Evolutionary conservation across 2,329 filamentous ascomycete genomes (phyloP), one percentile per base, ranked within the genome.

Genomic region (Laburnicola sp.): DNA sequence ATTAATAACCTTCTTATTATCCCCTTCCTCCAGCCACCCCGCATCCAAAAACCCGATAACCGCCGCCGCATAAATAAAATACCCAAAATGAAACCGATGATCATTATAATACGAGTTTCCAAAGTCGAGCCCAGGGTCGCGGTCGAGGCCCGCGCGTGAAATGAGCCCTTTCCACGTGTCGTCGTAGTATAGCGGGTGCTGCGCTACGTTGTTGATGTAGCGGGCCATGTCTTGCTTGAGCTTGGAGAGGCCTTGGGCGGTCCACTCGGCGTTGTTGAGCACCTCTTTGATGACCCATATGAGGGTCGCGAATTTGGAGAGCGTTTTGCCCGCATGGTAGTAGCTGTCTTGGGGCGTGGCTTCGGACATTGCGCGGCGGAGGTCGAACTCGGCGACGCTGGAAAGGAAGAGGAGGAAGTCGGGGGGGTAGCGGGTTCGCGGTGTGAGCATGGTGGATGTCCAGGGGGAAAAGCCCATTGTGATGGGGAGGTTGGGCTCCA

Each of bases 21-120:
- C 76, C 11, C 76, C 72, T 25, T 72, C 53, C 2, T 41, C 43
- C 39, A 93, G 73, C 92, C 92, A 97, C 2, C 69, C 74, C 0
- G 86, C 83, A 59, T 96, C 90, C 4, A 97, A 77, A 45, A 88
- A 82, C 0, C 83, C 92, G 50, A 97, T 91, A 5, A 94, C 82
- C 1, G 93, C 89, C 0, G 90, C 91, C 0, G 91, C 80, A 50
- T 95, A 88, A 56, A 97, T 87, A 72, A 95, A 94, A 68, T 97
- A 97, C 28, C 90, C 91, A 51, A 80, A 84, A 64, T 86, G 82
- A 67, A 85, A 84, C 62, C 85, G 82, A 59, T 86, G 82, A 57
- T 84, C 81, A 52, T 84, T 93, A 76, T 92, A 93, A 66, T 84
- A 88, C 1, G 87, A 89, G 71, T 97, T 70, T 57, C 94, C 94